Evolutionary conservation across 768 basidiomycete species (phyloP), one percentile per base, ranked within the genome.

Genomic region (Tylopilus subfusipes): DNA sequence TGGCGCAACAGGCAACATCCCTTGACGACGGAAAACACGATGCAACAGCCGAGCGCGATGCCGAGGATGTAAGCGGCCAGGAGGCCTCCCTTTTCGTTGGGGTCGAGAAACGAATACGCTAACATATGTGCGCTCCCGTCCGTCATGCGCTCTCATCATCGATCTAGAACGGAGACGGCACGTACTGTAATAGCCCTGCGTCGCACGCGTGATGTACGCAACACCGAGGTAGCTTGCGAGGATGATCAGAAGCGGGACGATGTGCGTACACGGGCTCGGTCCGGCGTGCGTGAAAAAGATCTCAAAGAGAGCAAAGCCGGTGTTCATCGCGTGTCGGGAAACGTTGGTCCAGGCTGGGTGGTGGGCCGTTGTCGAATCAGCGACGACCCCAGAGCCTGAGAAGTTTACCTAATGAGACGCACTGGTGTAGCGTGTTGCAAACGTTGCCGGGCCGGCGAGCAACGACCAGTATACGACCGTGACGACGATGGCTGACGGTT

Each of bases 21-120:
- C 24, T 77, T 76, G 7, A 79, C 77, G 54, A 83, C 18, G 13
- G 62, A 34, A 60, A 88, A 88, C 8, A 85, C 62, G 52, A 88
- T 50, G 40, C 68, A 66, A 33, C 80, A 80, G 0, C 74, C 85
- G 5, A 76, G 62, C 3, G 68, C 75, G 53, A 88, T 84, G 4
- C 83, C 85, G 36, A 84, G 21, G 61, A 88, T 82, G 64, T 88
- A 89, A 0, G 67, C 83, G 0, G 82, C 84, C 42, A 89, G 72
- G 31, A 74, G 60, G 5, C 60, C 73, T 22, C 71, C 65, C 53
- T 80, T 65, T 16, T 63, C 68, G 9, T 57, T 25, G 0, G 88
- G 86, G 60, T 88, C 65, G 9, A 90, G 79, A 74, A 89, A 90
- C 12, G 65, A 45, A 66, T 89, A 90, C 1, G 81, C 86, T 88